Base-by-base conservation (phyloP, 768 basidiomycete genomes). In the Lactarius akahatsu region DNA sequence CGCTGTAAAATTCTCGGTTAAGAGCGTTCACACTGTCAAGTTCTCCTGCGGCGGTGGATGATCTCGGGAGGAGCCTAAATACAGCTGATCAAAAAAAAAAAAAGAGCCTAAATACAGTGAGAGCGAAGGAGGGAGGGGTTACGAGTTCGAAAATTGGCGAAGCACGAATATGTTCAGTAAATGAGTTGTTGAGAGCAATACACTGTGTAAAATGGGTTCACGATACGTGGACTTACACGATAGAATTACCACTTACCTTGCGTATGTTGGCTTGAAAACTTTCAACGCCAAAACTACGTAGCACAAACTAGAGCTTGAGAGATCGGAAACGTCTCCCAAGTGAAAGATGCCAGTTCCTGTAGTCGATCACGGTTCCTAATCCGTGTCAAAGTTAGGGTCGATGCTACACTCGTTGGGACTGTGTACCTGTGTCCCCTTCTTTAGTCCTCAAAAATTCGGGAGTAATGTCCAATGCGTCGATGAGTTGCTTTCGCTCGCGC, bases 281-380 rank as follows among this genome's bases (percentile, higher is more conserved):
- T 57, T 87, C 78, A 15, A 85, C 82, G 6, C 95, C 94, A 70
- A 83, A 96, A 68, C 89, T 89, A 16, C 94, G 84, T 57, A 97
- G 78, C 30, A 96, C 91, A 74, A 97, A 97, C 93, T 93, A 96
- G 8, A 97, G 70, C 74, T 97, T 97, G 69, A 96, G 80, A 28
- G 92, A 90, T 41, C 96, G 84, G 82, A 96, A 97, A 52, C 91
- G 85, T n/a, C 94, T 84, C 15, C 93, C 93, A 4, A 96, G 85
- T 8, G 82, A 81, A 28, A 93, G 78, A 72, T 92, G 90, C 91
- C 91, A 93, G 74, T 94, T 92, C 20, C 91, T 85, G 72, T 91
- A 94, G 72, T 98, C 95, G 67, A 92, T 87, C 16, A 94, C 94
- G 0, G 84, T 85, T 2, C 92, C 89, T 88, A 63, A 11, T 20